Evolutionary conservation across 805 yeast species (phyloP).

Genomic region (Isabelozyma heimii): DNA sequence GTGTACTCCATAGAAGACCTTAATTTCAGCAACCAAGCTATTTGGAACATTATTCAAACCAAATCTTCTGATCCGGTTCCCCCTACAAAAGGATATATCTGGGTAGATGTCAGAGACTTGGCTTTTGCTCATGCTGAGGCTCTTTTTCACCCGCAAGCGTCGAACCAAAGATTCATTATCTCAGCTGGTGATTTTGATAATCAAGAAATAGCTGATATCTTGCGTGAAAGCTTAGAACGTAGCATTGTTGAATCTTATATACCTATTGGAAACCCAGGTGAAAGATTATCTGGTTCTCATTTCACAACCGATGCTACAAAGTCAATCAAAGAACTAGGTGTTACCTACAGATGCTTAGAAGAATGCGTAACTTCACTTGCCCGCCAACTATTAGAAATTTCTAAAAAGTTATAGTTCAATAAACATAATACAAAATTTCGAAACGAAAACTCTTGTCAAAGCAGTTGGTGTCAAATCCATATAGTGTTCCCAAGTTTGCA

Average conservation of each 20-base stretch:
- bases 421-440: background rate
- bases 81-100: slow-evolving; percentile 12
- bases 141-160: background rate
- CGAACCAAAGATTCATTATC: slow-evolving; percentile 15
- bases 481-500: too few relatives aligned
- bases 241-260: slow-evolving; percentile 1
- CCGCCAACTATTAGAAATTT: background rate
- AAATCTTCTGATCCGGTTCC: slow-evolving; percentile 10
- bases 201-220: slow-evolving; percentile 21
- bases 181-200: slow-evolving; percentile 27
- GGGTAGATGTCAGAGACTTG: slow-evolving; percentile 7
- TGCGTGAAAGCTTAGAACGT: slow-evolving; percentile 7
- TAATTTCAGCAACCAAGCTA: slow-evolving; percentile 14
- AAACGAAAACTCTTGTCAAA: background rate
- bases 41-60: slow-evolving; percentile 11
- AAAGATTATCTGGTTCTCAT: slow-evolving; percentile 16
- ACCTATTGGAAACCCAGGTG: slow-evolving; percentile 17
- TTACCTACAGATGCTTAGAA: slow-evolving; percentile 12
- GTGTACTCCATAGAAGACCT: slow-evolving; percentile 10
- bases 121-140: slow-evolving; percentile 6
- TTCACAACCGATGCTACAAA: slow-evolving; percentile 21
- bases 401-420: background rate
- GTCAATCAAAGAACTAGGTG: slow-evolving; percentile 11
- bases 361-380: background rate
- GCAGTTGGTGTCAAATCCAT: too few relatives aligned